Percentiles rank a stretch among this genome's conserved stretches.
Conservation (phyloP, 495 filamentous ascomycete genomes). For the Trichoderma reesei region DNA sequence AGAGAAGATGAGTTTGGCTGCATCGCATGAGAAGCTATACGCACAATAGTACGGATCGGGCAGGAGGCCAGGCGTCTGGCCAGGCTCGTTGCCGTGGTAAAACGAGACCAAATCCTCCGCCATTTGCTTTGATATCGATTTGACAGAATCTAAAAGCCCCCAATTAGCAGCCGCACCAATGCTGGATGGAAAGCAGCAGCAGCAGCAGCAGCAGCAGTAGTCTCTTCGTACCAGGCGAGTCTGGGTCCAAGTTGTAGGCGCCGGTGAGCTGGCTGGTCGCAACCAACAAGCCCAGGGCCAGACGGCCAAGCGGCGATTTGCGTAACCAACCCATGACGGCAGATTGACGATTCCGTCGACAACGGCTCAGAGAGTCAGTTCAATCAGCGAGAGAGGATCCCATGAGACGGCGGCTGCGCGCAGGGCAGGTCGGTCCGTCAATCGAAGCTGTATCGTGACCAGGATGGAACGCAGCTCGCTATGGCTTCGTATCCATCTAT, state of each 20-base stretch:
- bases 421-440: neutral
- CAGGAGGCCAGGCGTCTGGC: constrained; percentile 35
- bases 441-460: neutral
- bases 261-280: constrained; percentile 10
- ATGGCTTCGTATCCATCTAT: neutral
- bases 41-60: constrained; percentile 36
- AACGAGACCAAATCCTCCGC: constrained; percentile 58
- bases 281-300: constrained; percentile 13
- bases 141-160: constrained; percentile 49
- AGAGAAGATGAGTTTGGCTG: neutral
- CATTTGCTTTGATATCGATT: constrained; percentile 46
- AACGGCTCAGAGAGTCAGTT: neutral
- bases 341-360: neutral
- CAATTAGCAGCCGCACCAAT: neutral
- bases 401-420: neutral
- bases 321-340: neutral
- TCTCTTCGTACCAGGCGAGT: constrained; percentile 18
- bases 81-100: constrained; percentile 56
- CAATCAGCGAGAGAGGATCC: neutral
- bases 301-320: neutral
- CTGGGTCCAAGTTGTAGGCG: constrained; percentile 23
- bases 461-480: neutral
- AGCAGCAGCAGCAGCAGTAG: too few species aligned
- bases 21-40: constrained; percentile 5
- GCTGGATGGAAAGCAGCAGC: too few species aligned